phyloP scores from a whole-genome alignment of 139 green algal genomes.

The Closterium sp. region DNA sequence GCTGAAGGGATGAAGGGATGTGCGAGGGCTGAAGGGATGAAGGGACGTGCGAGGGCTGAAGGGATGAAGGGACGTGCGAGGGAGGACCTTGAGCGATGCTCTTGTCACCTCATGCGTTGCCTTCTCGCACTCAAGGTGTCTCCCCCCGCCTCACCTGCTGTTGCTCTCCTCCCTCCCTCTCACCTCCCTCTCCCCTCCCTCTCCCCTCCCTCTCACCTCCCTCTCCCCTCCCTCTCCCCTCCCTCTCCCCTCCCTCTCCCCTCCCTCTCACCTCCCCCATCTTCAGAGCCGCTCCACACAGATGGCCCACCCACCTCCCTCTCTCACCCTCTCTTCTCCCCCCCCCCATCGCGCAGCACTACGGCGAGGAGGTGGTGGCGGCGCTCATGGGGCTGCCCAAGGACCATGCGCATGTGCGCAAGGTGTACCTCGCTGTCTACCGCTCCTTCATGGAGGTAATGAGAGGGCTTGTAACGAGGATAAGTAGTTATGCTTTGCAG shows the following conservation, averaged over 20 bases:
- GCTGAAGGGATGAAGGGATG: too few relatives aligned
- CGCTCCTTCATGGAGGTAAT: slow-evolving; percentile 72
- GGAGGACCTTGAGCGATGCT: too few relatives aligned
- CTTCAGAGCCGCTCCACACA: too few relatives aligned
- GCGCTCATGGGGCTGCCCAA: slow-evolving; percentile 52
- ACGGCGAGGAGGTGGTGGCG: slow-evolving; percentile 52
- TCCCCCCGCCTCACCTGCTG: not conserved
- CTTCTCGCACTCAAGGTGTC: too few relatives aligned
- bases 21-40: too few relatives aligned
- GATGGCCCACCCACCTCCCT: too few relatives aligned
- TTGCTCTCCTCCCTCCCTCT: not conserved
- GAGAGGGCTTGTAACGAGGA: not conserved
- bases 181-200: not conserved
- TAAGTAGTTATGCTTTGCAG: not conserved
- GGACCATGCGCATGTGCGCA: slow-evolving; percentile 64
- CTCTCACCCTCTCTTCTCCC: not conserved
- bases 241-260: not conserved
- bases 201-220: not conserved
- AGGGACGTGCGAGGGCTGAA: too few relatives aligned
- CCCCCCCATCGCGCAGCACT: slow-evolving; percentile 43
- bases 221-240: not conserved
- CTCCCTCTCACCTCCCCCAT: too few relatives aligned
- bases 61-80: too few relatives aligned
- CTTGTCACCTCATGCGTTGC: not conserved
- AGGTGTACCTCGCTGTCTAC: slow-evolving; percentile 88